Evolutionary conservation across 1,139 yeast species (phyloP).

Genomic region (Lodderomyces orthopsilosis): DNA sequence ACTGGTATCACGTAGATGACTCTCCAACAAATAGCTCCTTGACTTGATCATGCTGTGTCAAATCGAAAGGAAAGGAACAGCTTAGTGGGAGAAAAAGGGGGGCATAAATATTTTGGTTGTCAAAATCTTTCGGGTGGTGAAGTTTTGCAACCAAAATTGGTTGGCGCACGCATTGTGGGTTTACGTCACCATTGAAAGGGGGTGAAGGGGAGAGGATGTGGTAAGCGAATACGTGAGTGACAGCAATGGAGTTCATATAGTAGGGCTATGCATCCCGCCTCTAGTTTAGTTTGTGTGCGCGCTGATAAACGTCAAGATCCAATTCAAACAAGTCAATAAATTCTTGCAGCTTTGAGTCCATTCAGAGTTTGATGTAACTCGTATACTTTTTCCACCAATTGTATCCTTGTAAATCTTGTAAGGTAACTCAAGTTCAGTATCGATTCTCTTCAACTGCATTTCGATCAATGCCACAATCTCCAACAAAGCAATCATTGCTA

Average conservation of each 20-base stretch:
- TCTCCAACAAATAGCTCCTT: background rate
- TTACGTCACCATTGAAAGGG: background rate
- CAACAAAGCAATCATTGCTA: conserved; percentile 72
- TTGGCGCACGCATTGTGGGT: background rate
- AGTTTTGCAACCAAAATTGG: conserved; percentile 4
- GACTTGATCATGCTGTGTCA: background rate
- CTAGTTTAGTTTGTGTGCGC: conserved; percentile 24
- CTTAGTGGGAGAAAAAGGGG: background rate
- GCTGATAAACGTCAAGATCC: conserved; percentile 49
- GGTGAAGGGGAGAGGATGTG: no score
- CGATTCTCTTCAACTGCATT: conserved; percentile 42
- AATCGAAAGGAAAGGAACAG: background rate
- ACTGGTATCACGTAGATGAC: conserved; percentile 8
- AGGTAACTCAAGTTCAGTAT: conserved; percentile 67
- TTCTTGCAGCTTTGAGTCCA: conserved; percentile 93
- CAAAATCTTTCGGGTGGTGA: background rate
- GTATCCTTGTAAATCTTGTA: conserved; percentile 57
- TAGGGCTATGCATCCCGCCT: no score
- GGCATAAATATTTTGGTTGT: background rate
- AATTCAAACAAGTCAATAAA: conserved; percentile 65
- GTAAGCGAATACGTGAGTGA: no score
- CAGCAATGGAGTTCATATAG: no score
- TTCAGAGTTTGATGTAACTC: conserved; percentile 69
- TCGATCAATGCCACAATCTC: conserved; percentile 63
- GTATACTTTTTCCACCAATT: conserved; percentile 76